Base-by-base conservation (phyloP, 441 rosid species). In the Macaranga tanarius region DNA sequence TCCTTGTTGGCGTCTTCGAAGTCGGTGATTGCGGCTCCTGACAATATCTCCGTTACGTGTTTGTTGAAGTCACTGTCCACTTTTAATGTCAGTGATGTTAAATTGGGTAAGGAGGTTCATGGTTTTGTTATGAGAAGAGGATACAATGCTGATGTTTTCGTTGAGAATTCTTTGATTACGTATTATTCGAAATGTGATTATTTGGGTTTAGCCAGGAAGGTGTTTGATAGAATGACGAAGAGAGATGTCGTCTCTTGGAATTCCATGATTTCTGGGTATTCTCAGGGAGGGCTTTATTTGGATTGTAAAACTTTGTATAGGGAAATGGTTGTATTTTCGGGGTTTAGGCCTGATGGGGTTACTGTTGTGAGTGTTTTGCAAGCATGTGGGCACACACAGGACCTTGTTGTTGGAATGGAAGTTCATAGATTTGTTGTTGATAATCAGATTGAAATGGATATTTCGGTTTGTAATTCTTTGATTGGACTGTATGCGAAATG, bases 241-340 rank as follows among this genome's bases (percentile, higher is more conserved):
- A 92, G 89, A 83, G 98, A 92, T 79, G 77, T 87, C 0, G 91
- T 93, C 48, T 78, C 92, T 0, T 93, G 98, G 96, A 93, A 92
- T 75, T 92, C 96, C 11, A 87, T 93, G 93, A 83, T 91, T 73
- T 75, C 93, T 0, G 97, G 95, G 28, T 93, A 90, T 71, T 90
- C 98, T 55, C 98, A 92, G 62, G 84, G 77, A 38, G 95, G 97
- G 44, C 78, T 64, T 76, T 90, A 83, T 69, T 86, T 79, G 31
- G 91, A 88, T 51, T 90, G 96, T 70, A 92, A 92, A 78, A 79
- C 73, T 25, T 76, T 93, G 81, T 90, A 79, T 70, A 73, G 74
- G 77, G 75, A 83, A 67, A 87, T 92, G 98, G 42, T 88, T 70
- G 63, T 31, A 57, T 84, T 42, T 56, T 69, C 77, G 1, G 82